Evolutionary conservation across 805 yeast species (phyloP).

Genomic region (Phaffomyces thermotolerans): DNA sequence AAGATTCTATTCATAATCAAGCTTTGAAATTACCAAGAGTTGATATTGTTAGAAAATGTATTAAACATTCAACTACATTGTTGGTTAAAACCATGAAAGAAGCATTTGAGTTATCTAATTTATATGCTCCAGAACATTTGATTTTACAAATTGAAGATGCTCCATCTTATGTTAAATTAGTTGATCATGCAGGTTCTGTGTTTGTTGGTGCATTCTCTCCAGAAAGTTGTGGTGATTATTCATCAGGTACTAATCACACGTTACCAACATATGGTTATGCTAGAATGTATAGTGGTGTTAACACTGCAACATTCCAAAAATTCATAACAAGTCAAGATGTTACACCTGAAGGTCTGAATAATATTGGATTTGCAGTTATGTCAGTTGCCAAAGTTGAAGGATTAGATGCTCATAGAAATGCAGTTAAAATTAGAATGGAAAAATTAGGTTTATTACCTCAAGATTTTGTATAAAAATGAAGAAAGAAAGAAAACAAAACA

Average conservation of each 20-base stretch:
- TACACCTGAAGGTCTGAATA: conserved; percentile 72
- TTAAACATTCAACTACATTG: conserved; percentile 83
- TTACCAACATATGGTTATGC: conserved; percentile 98
- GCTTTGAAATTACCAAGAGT: conserved; percentile 83
- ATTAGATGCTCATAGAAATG: conserved; percentile 93
- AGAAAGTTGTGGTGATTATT: conserved; percentile 97
- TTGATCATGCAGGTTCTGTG: conserved; percentile 92
- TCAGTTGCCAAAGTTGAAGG: conserved; percentile 95
- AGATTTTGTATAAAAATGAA: conserved; percentile 22
- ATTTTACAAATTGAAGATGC: conserved; percentile 87
- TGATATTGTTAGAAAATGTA: conserved; percentile 86
- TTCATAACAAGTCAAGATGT: conserved; percentile 92
- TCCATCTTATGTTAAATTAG: conserved; percentile 55
- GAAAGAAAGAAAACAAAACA: too few species aligned
- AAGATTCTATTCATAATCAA: conserved; percentile 77
- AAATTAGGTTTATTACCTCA: conserved; percentile 48
- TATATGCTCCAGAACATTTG: conserved; percentile 96
- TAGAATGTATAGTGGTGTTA: conserved; percentile 94
- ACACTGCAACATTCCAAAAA: conserved; percentile 92
- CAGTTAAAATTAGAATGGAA: conserved; percentile 90
- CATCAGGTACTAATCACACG: conserved; percentile 97
- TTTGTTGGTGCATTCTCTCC: conserved; percentile 96
- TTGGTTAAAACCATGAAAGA: conserved; percentile 62
- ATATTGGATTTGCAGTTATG: conserved; percentile 96
- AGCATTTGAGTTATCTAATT: conserved; percentile 82